Conservation (phyloP, 2,329 filamentous ascomycete species). For the Xylaria sp. region DNA sequence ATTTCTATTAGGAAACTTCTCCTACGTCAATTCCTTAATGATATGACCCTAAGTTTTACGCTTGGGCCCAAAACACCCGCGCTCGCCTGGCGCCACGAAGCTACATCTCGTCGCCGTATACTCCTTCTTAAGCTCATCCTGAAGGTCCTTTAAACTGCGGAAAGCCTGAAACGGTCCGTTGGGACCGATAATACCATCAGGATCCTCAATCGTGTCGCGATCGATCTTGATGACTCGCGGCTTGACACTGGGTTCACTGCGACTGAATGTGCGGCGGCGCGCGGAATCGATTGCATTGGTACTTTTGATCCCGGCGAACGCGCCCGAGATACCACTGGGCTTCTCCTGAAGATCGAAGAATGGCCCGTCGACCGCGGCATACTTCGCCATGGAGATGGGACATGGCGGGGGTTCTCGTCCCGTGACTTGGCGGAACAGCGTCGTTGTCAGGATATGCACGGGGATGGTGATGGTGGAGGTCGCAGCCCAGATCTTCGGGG, state of each 20-base stretch:
- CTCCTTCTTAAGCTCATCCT: slow-evolving; percentile 9
- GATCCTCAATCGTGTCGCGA: slow-evolving; percentile 29
- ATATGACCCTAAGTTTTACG: no score
- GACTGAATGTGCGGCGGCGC: slow-evolving; percentile 25
- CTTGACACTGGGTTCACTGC: slow-evolving; percentile 25
- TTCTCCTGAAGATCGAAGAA: slow-evolving; percentile 53
- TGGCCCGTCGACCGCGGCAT: slow-evolving; percentile 49
- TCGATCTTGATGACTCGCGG: slow-evolving; percentile 25
- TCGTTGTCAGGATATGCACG: slow-evolving; percentile 55
- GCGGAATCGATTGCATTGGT: slow-evolving; percentile 39
- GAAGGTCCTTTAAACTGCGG: slow-evolving; percentile 28
- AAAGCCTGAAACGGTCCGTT: slow-evolving; percentile 36
- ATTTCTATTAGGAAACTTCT: not conserved
- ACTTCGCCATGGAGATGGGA: slow-evolving; percentile 51
- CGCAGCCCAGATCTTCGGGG: slow-evolving; percentile 20
- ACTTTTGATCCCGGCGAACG: slow-evolving; percentile 37
- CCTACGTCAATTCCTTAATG: no score
- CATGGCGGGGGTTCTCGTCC: slow-evolving; percentile 50
- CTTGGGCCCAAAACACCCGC: no score
- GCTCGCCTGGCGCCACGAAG: no score
- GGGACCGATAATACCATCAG: slow-evolving; percentile 34
- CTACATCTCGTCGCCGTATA: not conserved
- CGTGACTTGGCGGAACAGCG: slow-evolving; percentile 51
- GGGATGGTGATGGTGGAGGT: slow-evolving; percentile 36
- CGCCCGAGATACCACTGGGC: slow-evolving; percentile 34